Conservation (phyloP, 2,329 filamentous ascomycete species). For the Chaetomium sp. region DNA sequence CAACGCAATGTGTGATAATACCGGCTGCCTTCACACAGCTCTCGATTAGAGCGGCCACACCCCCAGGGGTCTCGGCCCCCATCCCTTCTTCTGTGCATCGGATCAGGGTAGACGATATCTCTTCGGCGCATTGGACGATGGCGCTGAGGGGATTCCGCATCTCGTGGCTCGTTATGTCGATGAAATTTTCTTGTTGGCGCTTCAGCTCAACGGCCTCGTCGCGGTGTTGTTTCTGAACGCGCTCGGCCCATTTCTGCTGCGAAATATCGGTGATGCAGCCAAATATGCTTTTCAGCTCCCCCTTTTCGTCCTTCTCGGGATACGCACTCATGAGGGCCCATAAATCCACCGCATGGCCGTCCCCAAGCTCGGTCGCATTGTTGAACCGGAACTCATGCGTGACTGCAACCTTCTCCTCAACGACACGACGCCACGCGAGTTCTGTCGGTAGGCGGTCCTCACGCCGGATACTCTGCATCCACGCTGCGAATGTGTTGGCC, state of each 20-base stretch:
- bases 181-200: slow-evolving; percentile 72
- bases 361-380: slow-evolving; percentile 53
- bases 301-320: slow-evolving; percentile 60
- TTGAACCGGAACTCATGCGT: slow-evolving; percentile 73
- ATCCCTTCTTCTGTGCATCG: slow-evolving; percentile 33
- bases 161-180: slow-evolving; percentile 68
- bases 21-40: slow-evolving; percentile 67
- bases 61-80: slow-evolving; percentile 25
- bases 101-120: slow-evolving; percentile 57
- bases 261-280: slow-evolving; percentile 81
- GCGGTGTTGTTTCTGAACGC: slow-evolving; percentile 68
- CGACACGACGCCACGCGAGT: slow-evolving; percentile 55
- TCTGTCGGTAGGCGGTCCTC: slow-evolving; percentile 57
- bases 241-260: slow-evolving; percentile 77
- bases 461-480: slow-evolving; percentile 65
- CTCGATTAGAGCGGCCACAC: slow-evolving; percentile 45
- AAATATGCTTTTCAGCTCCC: slow-evolving; percentile 66
- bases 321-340: slow-evolving; percentile 75
- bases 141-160: slow-evolving; percentile 68
- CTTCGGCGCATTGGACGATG: slow-evolving; percentile 67
- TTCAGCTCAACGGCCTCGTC: slow-evolving; percentile 63
- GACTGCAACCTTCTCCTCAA: slow-evolving; percentile 55
- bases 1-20: slow-evolving; percentile 73
- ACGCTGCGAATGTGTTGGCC: slow-evolving; percentile 52
- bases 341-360: slow-evolving; percentile 56